These are phyloP conservation scores for Colletotrichum magnum DNA, from an alignment of 2,329 filamentous ascomycete species.

Conservation along the genomic window DNA sequence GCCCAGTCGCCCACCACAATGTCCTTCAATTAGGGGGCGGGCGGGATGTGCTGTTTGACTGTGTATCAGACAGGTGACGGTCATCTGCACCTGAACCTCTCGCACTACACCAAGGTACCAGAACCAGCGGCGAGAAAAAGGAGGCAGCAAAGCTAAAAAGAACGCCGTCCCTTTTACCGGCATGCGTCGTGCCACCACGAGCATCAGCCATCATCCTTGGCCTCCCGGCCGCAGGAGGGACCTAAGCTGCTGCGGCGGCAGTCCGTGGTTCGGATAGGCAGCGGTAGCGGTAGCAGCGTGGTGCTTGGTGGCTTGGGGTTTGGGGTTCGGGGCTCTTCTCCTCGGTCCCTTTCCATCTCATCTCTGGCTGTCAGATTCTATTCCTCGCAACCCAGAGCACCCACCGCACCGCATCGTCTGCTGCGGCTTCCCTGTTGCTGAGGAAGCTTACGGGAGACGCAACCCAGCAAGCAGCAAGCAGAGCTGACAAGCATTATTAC, in stretches of 20 bases:
- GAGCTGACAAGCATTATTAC: constrained; percentile 25
- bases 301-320: not conserved
- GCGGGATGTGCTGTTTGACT: not conserved
- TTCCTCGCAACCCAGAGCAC: constrained; percentile 1
- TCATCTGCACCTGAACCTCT: not conserved
- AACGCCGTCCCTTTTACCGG: constrained; percentile 30
- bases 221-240: constrained; percentile 6
- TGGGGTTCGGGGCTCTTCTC: constrained; percentile 5
- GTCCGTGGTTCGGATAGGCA: constrained; percentile 13
- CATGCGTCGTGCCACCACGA: constrained; percentile 32
- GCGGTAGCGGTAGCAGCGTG: not conserved
- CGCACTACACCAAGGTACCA: not conserved
- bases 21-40: constrained; percentile 4
- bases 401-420: constrained; percentile 5
- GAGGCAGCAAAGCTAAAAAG: constrained; percentile 36
- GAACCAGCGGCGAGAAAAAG: constrained; percentile 21
- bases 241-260: constrained; percentile 5
- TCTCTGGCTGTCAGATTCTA: constrained; percentile 4
- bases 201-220: constrained; percentile 35
- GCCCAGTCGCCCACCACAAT: constrained; percentile 16
- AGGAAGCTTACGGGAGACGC: constrained; percentile 32
- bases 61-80: not conserved
- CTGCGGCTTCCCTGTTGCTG: constrained; percentile 24
- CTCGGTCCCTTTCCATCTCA: constrained; percentile 12
- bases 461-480: constrained; percentile 11